Percentiles rank a stretch among this genome's conserved stretches.
Conservation (phyloP, 2,329 filamentous ascomycete species). For the Catunica adiposa region DNA sequence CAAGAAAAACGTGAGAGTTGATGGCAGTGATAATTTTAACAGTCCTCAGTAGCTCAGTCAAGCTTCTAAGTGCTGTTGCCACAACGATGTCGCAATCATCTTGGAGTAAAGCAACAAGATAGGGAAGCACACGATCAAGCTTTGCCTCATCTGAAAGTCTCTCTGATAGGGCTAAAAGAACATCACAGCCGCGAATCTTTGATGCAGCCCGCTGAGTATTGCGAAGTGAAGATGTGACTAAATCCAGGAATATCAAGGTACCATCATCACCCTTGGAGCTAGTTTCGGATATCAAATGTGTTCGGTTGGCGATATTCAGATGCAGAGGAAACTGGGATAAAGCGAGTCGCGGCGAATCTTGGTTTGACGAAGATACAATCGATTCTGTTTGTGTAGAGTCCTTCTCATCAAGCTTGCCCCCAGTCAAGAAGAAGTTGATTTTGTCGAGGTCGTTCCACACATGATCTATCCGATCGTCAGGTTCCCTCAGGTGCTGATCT, state of each 20-base stretch:
- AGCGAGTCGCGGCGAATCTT: slow-evolving; percentile 28
- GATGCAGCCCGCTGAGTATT: slow-evolving; percentile 83
- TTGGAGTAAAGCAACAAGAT: slow-evolving; percentile 65
- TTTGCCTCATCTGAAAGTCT: slow-evolving; percentile 88
- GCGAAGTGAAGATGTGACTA: slow-evolving; percentile 74
- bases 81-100: slow-evolving; percentile 75
- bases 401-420: slow-evolving; percentile 17
- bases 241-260: slow-evolving; percentile 76
- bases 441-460: slow-evolving; percentile 95
- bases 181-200: slow-evolving; percentile 73
- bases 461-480: slow-evolving; percentile 84
- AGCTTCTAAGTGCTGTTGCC: slow-evolving; percentile 66
- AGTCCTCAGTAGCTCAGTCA: slow-evolving; percentile 76
- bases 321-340: slow-evolving; percentile 60
- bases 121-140: slow-evolving; percentile 80
- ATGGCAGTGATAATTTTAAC: slow-evolving; percentile 74
- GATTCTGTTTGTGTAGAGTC: not conserved
- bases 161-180: slow-evolving; percentile 82
- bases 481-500: slow-evolving; percentile 57
- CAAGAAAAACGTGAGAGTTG: slow-evolving; percentile 52
- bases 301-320: slow-evolving; percentile 72
- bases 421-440: slow-evolving; percentile 74
- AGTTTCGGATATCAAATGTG: slow-evolving; percentile 47
- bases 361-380: not conserved
- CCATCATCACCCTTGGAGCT: slow-evolving; percentile 64